phyloP scores from a whole-genome alignment of 441 rosid species.

The Theobroma grandiflorum region DNA sequence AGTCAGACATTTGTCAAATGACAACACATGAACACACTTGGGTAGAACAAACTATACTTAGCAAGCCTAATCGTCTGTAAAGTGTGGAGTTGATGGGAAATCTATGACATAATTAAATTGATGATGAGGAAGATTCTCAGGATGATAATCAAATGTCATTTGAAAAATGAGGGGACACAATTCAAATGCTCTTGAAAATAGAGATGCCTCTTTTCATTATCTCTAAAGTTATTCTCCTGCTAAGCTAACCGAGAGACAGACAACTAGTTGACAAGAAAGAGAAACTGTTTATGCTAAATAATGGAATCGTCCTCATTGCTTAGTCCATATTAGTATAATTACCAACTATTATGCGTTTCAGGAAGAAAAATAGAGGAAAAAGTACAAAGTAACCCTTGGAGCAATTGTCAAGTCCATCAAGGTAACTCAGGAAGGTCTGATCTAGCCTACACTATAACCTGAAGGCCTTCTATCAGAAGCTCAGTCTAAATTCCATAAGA shows the following conservation, averaged over 20 bases:
- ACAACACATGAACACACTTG: neutral
- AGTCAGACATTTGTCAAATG: neutral
- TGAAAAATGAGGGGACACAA: slow-evolving; percentile 27
- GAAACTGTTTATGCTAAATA: neutral
- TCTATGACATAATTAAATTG: slow-evolving; percentile 30
- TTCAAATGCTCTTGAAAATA: slow-evolving; percentile 34
- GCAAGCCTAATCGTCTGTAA: neutral
- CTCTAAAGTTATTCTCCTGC: slow-evolving; percentile 20
- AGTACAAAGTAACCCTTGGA: neutral
- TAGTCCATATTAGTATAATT: neutral
- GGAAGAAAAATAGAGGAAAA: neutral
- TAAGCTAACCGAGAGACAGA: slow-evolving; percentile 33
- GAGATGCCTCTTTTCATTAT: slow-evolving; percentile 12
- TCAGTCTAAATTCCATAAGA: neutral
- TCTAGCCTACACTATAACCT: neutral
- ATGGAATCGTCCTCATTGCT: slow-evolving; percentile 25
- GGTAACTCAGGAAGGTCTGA: neutral
- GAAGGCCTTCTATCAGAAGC: neutral
- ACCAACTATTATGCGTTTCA: neutral
- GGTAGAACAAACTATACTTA: neutral
- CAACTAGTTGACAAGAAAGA: slow-evolving; percentile 46
- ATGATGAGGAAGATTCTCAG: slow-evolving; percentile 33
- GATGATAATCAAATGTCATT: slow-evolving; percentile 40
- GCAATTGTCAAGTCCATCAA: neutral
- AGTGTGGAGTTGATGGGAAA: slow-evolving; percentile 36